Base-by-base conservation (phyloP, 805 yeast species). In the Pichia rugopelliculosa region DNA sequence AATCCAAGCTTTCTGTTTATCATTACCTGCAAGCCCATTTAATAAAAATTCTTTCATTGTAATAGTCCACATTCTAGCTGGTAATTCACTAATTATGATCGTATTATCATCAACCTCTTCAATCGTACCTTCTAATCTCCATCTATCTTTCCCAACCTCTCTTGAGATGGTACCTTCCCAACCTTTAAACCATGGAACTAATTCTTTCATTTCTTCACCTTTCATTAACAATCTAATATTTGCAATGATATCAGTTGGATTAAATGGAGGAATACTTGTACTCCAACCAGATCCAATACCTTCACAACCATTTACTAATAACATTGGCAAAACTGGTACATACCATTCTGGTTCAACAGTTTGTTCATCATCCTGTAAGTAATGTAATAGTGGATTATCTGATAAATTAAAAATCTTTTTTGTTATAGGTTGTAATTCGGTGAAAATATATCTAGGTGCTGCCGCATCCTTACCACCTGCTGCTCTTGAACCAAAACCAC, bases 251-350 rank as follows among this genome's bases (percentile, higher is more conserved):
- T 91, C 98, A 13, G 64, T 58, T 0, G 99, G 99, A 62, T 93
- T 89, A 68, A 77, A 91, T 37, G 87, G 80, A 1, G 99, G 99
- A 53, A 93, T 84, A 52, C 79, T 80, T 1, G 98, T 89, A 54
- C 96, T 87, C 97, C 98, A 93, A 55, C 99, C 99, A 41, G 99
- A 90, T 53, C 99, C 99, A 64, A 93, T 93, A 70, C 99, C 99
- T 67, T 93, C 99, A 9, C 91, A 76, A 49, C 99, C 99, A 61
- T 93, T 93, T 6, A 93, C 96, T 52, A 93, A 73, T n/a, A 93
- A 62, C 87, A 89, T 87, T 10, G 99, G 99, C 36, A 93, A 57
- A n/a, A 93, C 80, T 1, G 99, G 99, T 37, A 87, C 71, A 65
- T 88, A 93, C 89, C 95, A 88, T 57, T 87, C 89, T 0, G 99